Base-by-base conservation (phyloP, 2,329 filamentous ascomycete genomes). In the Fusarium mundagurra region DNA sequence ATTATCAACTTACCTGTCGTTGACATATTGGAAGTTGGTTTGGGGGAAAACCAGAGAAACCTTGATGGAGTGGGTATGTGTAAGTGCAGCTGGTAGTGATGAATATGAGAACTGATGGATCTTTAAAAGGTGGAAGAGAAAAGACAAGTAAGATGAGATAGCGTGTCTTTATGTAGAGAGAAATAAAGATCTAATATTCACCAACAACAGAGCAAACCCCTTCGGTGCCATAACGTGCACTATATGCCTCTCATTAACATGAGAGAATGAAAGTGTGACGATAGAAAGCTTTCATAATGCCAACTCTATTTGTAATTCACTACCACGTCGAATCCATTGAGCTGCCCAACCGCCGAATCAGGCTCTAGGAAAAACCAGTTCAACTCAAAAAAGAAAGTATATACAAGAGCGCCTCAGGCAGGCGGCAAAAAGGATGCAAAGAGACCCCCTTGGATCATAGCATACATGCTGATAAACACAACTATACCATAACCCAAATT, bases 351-450 rank as follows among this genome's bases (percentile, higher is more conserved):
- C 8, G 24, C 13, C 11, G n/a, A 61, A 29, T 36, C 18, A 43
- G 59, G 27, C n/a, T 38, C n/a, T 38, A n/a, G 27, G 33, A 34
- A 22, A 33, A 38, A 58, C 7, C 16, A 44, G 14, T 24, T 33
- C 31, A 38, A 45, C 12, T 27, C 22, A 43, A 47, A 29, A 39
- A 34, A 18, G 12, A 54, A 11, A 27, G 20, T 57, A 24, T 16
- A 29, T 18, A 24, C 41, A 27, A 8, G 22, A 31, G 10, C 13
- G 9, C 14, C 51, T 61, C 75, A 97, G 29, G 96, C 96, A 47
- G 96, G 96, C 10, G 96, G 96, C 55, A 99, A 86, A 81, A 99
- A 99, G 8, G 91, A 95, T 8, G 95, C 92, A 85, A 94, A 99
- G 47, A 99, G 84, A 13, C 90, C 92, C 1, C 89, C 94, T 81